Conservation (phyloP, 2,329 filamentous ascomycete species). For the Monilinia fructicola region DNA sequence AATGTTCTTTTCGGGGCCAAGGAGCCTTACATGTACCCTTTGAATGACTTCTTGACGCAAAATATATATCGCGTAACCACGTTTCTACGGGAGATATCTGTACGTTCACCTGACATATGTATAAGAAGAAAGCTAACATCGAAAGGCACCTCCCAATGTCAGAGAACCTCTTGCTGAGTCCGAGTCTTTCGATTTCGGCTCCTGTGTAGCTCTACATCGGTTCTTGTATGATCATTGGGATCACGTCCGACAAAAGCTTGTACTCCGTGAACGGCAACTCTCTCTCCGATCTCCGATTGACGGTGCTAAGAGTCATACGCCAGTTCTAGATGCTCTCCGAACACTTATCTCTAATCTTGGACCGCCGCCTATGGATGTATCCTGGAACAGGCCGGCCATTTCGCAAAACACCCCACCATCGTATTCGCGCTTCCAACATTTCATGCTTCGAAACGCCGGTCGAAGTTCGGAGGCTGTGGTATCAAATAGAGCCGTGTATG, state of each 20-base stretch:
- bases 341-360: constrained; percentile 66
- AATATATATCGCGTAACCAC: constrained; percentile 68
- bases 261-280: constrained; percentile 58
- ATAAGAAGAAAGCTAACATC: constrained; percentile 23
- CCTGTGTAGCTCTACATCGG: constrained; percentile 66
- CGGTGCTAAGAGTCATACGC: constrained; percentile 51
- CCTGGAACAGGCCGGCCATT: constrained; percentile 68
- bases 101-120: constrained; percentile 41
- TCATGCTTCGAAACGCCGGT: constrained; percentile 69
- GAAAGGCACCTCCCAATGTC: constrained; percentile 50
- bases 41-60: constrained; percentile 67
- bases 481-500: constrained; percentile 65
- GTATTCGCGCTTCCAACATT: constrained; percentile 69
- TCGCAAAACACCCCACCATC: constrained; percentile 60
- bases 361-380: constrained; percentile 65
- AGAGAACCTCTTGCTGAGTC: constrained; percentile 45
- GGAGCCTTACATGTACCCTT: constrained; percentile 69
- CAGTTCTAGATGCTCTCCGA: constrained; percentile 59
- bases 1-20: constrained; percentile 71
- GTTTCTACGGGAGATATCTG: constrained; percentile 67
- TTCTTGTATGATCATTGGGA: constrained; percentile 74
- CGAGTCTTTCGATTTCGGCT: constrained; percentile 67
- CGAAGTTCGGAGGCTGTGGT: constrained; percentile 63
- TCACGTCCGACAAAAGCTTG: constrained; percentile 63
- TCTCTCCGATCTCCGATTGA: constrained; percentile 56